phyloP scores from a whole-genome alignment of 192 early-diverging fungal species.

The Coemansia sp. region DNA sequence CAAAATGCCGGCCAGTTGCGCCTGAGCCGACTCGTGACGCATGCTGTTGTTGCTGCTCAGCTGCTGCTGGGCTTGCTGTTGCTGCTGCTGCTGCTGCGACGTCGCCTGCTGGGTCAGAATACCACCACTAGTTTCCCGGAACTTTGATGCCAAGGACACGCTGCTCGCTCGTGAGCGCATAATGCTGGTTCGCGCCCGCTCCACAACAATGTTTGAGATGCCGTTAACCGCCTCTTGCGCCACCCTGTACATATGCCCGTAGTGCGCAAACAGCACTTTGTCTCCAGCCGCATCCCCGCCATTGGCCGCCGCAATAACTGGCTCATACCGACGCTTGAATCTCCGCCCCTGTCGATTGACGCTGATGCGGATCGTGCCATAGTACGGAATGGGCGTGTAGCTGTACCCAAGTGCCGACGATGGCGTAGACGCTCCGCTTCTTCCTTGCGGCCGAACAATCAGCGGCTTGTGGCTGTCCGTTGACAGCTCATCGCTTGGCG shows the following conservation, averaged over 20 bases:
- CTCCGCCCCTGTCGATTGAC: slow-evolving; percentile 37
- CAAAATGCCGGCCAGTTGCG: not conserved
- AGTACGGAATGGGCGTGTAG: slow-evolving; percentile 57
- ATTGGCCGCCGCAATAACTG: slow-evolving; percentile 10
- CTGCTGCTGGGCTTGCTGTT: slow-evolving; percentile 8
- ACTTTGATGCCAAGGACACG: slow-evolving; percentile 42
- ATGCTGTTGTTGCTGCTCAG: not conserved
- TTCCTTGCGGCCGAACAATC: slow-evolving; percentile 26
- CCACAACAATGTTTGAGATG: slow-evolving; percentile 32
- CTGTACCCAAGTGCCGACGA: slow-evolving; percentile 14
- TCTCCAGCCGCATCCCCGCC: slow-evolving; percentile 21
- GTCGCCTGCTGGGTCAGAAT: slow-evolving; percentile 10
- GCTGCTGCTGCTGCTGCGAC: not conserved
- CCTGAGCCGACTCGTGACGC: slow-evolving; percentile 17
- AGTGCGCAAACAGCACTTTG: slow-evolving; percentile 42
- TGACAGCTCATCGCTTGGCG: slow-evolving; percentile 3
- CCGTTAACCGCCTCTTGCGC: slow-evolving; percentile 27
- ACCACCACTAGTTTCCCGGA: slow-evolving; percentile 10
- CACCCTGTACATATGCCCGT: slow-evolving; percentile 36
- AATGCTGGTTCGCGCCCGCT: slow-evolving; percentile 43
- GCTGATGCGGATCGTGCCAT: slow-evolving; percentile 60
- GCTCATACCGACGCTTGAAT: slow-evolving; percentile 19
- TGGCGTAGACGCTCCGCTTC: slow-evolving; percentile 19
- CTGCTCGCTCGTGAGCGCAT: slow-evolving; percentile 51
- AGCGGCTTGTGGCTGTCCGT: slow-evolving; percentile 12